Evolutionary conservation across 176 grass and related monocot genomes (phyloP), one percentile per base, ranked within the genome.

Genomic region (Aechmea fasciata): DNA sequence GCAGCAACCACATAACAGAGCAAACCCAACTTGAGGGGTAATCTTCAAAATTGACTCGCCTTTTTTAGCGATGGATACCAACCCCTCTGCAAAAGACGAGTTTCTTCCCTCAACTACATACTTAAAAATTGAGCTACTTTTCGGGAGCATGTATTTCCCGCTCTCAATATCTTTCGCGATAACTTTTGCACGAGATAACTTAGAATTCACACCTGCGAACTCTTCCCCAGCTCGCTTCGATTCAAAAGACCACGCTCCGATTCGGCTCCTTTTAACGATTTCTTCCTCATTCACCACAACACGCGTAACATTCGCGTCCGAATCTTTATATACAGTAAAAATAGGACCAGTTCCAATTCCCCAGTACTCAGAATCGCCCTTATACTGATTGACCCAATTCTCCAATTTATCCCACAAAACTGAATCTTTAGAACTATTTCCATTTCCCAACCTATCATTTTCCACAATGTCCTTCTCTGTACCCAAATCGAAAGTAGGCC

Each of bases 281-380:
- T 76, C 80, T 68, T 76, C 85, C 19, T 83, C 76, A 51, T 73
- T 54, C 25, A 79, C 80, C 52, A 48, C 72, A 24, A 77, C 70
- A 2, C 49, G 41, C 28, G 67, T 54, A 11, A 73, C 5, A 12
- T 63, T 77, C n/a, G 18, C 48, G 3, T 77, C 51, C 7, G 57
- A 75, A 52, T 79, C 54, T 69, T 69, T 22, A 64, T 76, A 76
- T 22, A 66, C 29, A 15, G 3, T 73, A n/a, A 80, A 80, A 18
- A 79, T 17, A 23, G 65, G 77, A 14, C 65, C 51, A 3, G 51
- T 19, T 59, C 63, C 76, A 7, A 62, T 51, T 11, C 63, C 22
- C 75, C 72, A 65, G 50, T 64, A 64, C 51, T 63, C 22, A 50
- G 57, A 24, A 51, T 76, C 79, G 29, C 68, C 61, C 25, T 71